Evolutionary conservation across 805 yeast species (phyloP).

Genomic region (Sugiyamaella marilandica): DNA sequence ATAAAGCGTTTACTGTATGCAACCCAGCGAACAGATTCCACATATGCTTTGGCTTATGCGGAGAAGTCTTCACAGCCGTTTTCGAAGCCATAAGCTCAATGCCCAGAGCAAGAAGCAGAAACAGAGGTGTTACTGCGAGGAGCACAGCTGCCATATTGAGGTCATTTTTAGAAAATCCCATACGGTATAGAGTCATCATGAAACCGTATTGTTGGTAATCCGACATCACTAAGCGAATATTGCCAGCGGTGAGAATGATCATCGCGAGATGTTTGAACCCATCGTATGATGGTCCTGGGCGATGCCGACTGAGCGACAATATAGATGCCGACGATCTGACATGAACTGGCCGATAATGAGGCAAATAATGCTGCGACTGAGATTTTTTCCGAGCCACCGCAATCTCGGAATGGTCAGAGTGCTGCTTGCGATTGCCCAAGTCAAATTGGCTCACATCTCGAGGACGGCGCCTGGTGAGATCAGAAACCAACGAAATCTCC

Average conservation of each 20-base stretch:
- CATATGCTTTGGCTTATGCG: conserved; percentile 24
- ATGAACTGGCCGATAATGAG: conserved; percentile 18
- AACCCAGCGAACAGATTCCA: conserved; percentile 31
- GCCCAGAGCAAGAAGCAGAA: conserved; percentile 34
- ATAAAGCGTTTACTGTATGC: conserved; percentile 32
- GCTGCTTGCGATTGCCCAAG: too few relatives aligned
- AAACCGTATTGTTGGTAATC: conserved; percentile 38
- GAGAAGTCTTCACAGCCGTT: conserved; percentile 1
- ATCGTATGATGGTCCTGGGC: conserved; percentile 24
- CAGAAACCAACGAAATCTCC: too few relatives aligned
- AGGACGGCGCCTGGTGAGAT: too few relatives aligned
- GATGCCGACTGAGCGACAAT: conserved; percentile 8
- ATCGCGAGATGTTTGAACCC: conserved; percentile 40
- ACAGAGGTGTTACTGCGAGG: conserved; percentile 30
- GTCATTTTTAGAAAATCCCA: conserved; percentile 33
- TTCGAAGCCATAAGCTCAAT: conserved; percentile 34
- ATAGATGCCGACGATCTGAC: conserved; percentile 14
- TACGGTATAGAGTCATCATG: conserved; percentile 25
- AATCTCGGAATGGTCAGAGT: neutral
- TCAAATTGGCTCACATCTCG: too few relatives aligned
- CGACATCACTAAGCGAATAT: conserved; percentile 36
- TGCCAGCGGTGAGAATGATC: conserved; percentile 37
- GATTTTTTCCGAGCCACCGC: conserved; percentile 1
- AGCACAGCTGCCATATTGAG: conserved; percentile 26
- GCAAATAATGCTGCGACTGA: neutral